These are phyloP conservation scores for Cladosporium sp. DNA, from an alignment of 2,329 filamentous ascomycete species.

Conservation along the genomic window DNA sequence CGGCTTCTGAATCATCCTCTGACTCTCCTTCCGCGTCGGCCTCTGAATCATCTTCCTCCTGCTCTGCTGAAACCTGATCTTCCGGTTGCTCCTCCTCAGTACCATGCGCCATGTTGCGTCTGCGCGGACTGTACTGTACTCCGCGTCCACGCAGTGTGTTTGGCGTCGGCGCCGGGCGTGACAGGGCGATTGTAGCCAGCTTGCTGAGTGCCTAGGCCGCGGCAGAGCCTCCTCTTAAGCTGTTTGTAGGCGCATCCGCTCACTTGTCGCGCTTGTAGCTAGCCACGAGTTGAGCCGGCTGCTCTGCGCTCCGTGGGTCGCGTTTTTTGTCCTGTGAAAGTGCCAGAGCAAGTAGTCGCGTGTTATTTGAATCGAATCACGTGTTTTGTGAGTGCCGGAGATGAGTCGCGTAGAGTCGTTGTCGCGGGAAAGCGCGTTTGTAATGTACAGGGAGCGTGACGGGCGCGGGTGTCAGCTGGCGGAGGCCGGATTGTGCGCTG, in stretches of 20 bases:
- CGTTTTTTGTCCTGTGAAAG: not conserved
- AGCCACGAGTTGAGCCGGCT: not conserved
- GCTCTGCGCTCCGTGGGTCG: not conserved
- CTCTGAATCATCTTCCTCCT: constrained; percentile 37
- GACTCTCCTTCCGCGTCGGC: constrained; percentile 45
- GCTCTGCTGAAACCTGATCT: constrained; percentile 37
- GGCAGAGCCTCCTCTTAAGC: constrained; percentile 11
- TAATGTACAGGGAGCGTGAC: constrained; percentile 8
- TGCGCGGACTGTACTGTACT: constrained; percentile 30
- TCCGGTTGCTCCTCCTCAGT: constrained; percentile 35
- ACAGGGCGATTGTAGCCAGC: constrained; percentile 37
- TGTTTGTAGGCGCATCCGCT: constrained; percentile 14
- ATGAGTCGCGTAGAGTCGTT: not conserved
- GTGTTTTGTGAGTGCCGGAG: not conserved
- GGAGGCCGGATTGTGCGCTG: constrained; percentile 7
- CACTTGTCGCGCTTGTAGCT: not conserved
- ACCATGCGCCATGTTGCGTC: constrained; percentile 19
- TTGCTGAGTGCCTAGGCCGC: constrained; percentile 21
- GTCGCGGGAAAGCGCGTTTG: constrained; percentile 1
- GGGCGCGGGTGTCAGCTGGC: constrained; percentile 10
- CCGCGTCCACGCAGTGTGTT: constrained; percentile 36
- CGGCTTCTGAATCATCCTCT: constrained; percentile 44
- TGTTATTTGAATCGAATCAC: not conserved
- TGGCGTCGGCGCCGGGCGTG: constrained; percentile 35
- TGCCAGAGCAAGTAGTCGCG: not conserved